Evolutionary conservation across 2,329 filamentous ascomycete genomes (phyloP).

Genomic region (Penicillium nordicum): DNA sequence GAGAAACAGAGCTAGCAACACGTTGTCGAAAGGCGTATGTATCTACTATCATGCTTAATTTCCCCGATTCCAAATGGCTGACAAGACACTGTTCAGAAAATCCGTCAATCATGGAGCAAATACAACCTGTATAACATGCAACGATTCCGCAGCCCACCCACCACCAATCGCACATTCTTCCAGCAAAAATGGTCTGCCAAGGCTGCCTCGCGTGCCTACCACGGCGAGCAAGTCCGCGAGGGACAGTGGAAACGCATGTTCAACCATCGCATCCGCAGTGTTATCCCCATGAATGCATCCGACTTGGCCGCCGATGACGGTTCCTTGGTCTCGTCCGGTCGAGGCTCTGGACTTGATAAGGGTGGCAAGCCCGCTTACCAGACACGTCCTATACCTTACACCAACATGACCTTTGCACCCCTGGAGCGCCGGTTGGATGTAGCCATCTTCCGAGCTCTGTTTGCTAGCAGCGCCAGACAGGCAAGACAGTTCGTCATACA

Average conservation of each 20-base stretch:
- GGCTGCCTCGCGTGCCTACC: conserved; percentile 76
- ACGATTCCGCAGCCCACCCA: conserved; percentile 49
- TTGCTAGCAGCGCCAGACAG: conserved; percentile 88
- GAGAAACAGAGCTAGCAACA: conserved; percentile 45
- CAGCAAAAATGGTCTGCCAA: conserved; percentile 98
- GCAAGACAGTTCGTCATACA: conserved; percentile 93
- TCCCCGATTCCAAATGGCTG: conserved; percentile 1
- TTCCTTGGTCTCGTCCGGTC: conserved; percentile 74
- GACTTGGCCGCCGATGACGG: conserved; percentile 81
- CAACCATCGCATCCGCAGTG: conserved; percentile 71
- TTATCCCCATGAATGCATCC: conserved; percentile 76
- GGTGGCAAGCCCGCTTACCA: conserved; percentile 23
- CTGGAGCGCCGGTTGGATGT: conserved; percentile 87
- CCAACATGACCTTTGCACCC: conserved; percentile 93
- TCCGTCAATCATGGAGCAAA: conserved; percentile 96
- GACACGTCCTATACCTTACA: conserved; percentile 67
- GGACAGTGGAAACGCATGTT: conserved; percentile 95
- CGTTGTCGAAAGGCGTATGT: conserved; percentile 41
- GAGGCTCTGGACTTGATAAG: conserved; percentile 67
- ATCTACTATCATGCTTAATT: neutral
- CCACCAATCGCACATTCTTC: conserved; percentile 69
- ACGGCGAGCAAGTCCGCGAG: conserved; percentile 92
- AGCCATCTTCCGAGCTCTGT: conserved; percentile 89
- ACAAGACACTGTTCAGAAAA: conserved; percentile 59
- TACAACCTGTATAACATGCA: conserved; percentile 90